phyloP scores from a whole-genome alignment of 306 rosid genomes.

The Prunus mongolica region DNA sequence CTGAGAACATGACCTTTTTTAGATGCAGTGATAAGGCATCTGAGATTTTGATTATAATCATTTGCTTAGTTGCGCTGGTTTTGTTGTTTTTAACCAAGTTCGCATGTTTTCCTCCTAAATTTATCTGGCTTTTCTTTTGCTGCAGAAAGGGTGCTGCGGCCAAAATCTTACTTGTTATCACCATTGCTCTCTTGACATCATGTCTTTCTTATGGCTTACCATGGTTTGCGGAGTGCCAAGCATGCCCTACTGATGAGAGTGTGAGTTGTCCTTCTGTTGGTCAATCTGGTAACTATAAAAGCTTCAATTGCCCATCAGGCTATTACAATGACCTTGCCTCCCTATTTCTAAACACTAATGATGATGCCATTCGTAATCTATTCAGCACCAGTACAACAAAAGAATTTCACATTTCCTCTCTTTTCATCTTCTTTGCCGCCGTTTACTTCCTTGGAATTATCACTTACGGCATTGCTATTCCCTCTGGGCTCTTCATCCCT shows the following conservation, averaged over 20 bases:
- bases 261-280: constrained; percentile 55
- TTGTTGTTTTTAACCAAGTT: background rate
- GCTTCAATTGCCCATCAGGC: constrained; percentile 66
- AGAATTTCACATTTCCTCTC: constrained; percentile 58
- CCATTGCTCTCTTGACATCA: constrained; percentile 60
- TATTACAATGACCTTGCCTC: constrained; percentile 89
- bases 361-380: constrained; percentile 76
- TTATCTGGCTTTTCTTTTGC: constrained; percentile 5
- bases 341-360: constrained; percentile 71
- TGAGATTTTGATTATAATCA: background rate
- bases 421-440: constrained; percentile 55
- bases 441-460: constrained; percentile 61
- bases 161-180: constrained; percentile 57
- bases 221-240: constrained; percentile 62
- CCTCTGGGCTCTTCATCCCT: constrained; percentile 88
- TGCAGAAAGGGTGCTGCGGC: constrained; percentile 69
- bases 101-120: background rate
- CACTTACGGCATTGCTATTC: constrained; percentile 85
- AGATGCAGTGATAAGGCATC: background rate
- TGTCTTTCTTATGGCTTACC: constrained; percentile 65
- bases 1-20: background rate
- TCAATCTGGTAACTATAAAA: constrained; percentile 60
- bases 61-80: background rate
- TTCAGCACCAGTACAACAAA: constrained; percentile 47
- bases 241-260: constrained; percentile 48